Conservation (phyloP, 345 rosid genomes). For the Aurinia saxatilis region DNA sequence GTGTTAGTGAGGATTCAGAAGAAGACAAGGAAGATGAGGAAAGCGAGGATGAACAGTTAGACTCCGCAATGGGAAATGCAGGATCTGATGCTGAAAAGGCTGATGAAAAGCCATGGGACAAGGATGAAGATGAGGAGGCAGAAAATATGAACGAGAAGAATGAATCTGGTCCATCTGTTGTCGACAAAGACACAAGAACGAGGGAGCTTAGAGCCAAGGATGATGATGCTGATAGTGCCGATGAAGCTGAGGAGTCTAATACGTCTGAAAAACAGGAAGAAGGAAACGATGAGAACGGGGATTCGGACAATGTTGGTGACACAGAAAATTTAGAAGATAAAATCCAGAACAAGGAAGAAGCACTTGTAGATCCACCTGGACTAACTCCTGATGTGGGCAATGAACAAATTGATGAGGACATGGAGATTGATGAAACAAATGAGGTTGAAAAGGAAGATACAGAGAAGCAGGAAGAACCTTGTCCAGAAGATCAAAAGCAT, state of each 20-base stretch:
- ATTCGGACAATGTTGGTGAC: constrained; percentile 41
- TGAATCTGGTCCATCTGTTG: constrained; percentile 74
- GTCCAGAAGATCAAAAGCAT: constrained; percentile 38
- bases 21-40: constrained; percentile 51
- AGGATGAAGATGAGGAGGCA: constrained; percentile 55
- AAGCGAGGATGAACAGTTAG: constrained; percentile 58
- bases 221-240: constrained; percentile 34
- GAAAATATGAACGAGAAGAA: constrained; percentile 49
- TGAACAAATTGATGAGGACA: constrained; percentile 40
- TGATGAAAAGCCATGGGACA: constrained; percentile 69
- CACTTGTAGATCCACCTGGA: constrained; percentile 58
- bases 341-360: constrained; percentile 56
- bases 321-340: constrained; percentile 46
- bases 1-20: constrained; percentile 70
- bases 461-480: constrained; percentile 43
- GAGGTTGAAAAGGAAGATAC: constrained; percentile 41
- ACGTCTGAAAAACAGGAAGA: constrained; percentile 37
- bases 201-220: constrained; percentile 88
- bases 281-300: constrained; percentile 36
- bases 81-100: constrained; percentile 64
- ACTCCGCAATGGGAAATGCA: constrained; percentile 65
- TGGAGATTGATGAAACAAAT: constrained; percentile 42
- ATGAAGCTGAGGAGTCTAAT: constrained; percentile 40
- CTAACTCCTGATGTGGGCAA: constrained; percentile 43
- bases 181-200: constrained; percentile 39